phyloP scores from a whole-genome alignment of 2,329 filamentous ascomycete species.

The Phaeosphaeriaceae sp. region DNA sequence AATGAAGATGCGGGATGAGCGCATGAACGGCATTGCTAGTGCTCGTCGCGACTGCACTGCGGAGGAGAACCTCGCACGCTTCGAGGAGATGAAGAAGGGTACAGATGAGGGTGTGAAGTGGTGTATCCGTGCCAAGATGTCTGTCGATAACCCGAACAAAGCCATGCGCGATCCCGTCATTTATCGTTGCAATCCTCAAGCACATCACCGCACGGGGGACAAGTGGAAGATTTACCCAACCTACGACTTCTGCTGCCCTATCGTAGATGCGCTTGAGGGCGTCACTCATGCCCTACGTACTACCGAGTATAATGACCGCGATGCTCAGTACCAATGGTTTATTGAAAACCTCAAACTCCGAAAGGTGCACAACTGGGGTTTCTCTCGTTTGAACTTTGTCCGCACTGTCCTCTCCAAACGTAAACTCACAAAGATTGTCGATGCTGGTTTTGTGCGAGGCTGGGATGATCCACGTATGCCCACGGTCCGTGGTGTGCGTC shows the following conservation, averaged over 20 bases:
- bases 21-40: constrained; percentile 83
- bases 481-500: constrained; percentile 78
- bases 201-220: constrained; percentile 78
- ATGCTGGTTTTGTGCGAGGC: constrained; percentile 76
- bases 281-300: constrained; percentile 84
- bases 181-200: constrained; percentile 83
- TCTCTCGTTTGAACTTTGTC: constrained; percentile 83
- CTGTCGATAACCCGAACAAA: constrained; percentile 90
- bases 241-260: constrained; percentile 85
- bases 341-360: constrained; percentile 74
- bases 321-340: constrained; percentile 88
- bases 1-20: constrained; percentile 84
- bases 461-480: constrained; percentile 91
- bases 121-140: constrained; percentile 95
- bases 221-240: constrained; percentile 88
- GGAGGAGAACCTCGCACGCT: constrained; percentile 84
- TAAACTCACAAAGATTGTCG: constrained; percentile 83
- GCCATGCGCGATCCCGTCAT: constrained; percentile 96
- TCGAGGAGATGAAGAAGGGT: constrained; percentile 92
- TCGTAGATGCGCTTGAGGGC: constrained; percentile 80
- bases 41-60: constrained; percentile 77
- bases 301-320: constrained; percentile 86
- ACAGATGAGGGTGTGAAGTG: constrained; percentile 79
- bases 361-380: constrained; percentile 84
- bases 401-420: constrained; percentile 83